Evolutionary conservation across 768 basidiomycete species (phyloP), one percentile per base, ranked within the genome.

Genomic region (Brasilioporus rufonigricans): DNA sequence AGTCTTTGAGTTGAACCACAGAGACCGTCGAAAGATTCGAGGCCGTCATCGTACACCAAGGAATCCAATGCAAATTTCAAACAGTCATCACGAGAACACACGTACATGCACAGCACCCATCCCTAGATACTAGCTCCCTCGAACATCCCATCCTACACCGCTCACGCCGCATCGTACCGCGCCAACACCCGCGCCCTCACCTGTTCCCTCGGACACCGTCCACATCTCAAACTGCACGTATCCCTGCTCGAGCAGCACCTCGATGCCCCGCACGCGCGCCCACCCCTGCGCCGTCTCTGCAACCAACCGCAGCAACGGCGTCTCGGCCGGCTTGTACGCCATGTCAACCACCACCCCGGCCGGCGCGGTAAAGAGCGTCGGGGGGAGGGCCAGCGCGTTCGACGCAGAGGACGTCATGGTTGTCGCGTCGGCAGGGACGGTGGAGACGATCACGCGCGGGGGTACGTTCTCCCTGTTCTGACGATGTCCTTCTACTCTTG

Each of bases 241-340:
- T 1, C 91, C 94, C 67, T 97, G 94, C 74, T 93, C 89, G 26
- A 97, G 76, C 45, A 98, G 73, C 47, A 95, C 87, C 61, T 93
- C 89, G 11, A 96, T 73, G 0, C 95, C 94, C 47, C 78, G 79
- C n/a, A 93, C 87, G 5, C 76, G 72, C 11, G 70, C 75, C 94
- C 94, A 96, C 32, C 79, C 75, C 12, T 49, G 31, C 8, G 74
- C 76, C 23, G 67, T 72, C 36, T 68, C 64, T 61, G 79, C 76
- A 5, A 92, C 94, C 14, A 96, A 71, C 49, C 69, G 66, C 24
- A 98, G 72, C 51, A 99, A 70, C 0, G 94, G 87, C 14, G 96
- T 98, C 61, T 84, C 80, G 4, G 86, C 82, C 0, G 95, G 97
- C 61, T 87, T 87, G 70, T 98, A 98, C 19, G 95, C 93, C 88